Conservation (phyloP, 2,329 filamentous ascomycete species). For the Ascosphaera apis region DNA sequence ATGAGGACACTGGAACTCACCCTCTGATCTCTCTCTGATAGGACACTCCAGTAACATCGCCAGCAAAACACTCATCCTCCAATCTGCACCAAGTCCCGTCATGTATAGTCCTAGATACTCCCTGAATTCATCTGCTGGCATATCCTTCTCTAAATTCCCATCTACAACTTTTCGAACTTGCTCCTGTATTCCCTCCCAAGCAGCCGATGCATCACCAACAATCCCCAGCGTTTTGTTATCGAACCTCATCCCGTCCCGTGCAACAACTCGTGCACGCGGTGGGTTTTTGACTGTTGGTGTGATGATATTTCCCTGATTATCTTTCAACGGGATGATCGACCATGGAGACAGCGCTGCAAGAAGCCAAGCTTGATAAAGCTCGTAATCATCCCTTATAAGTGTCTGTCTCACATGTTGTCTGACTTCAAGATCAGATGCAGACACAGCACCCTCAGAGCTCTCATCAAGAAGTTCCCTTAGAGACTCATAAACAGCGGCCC, state of each 20-base stretch:
- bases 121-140: constrained; percentile 14
- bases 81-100: constrained; percentile 16
- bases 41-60: constrained; percentile 17
- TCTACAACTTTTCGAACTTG: constrained; percentile 29
- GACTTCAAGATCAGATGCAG: constrained; percentile 3
- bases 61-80: constrained; percentile 17
- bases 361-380: constrained; percentile 52
- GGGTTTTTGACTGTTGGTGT: constrained; percentile 21
- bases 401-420: constrained; percentile 15
- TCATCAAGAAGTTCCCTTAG: constrained; percentile 27
- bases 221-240: constrained; percentile 53
- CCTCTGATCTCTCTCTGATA: constrained; percentile 11
- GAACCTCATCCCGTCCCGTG: constrained; percentile 55
- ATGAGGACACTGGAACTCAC: constrained; percentile 9
- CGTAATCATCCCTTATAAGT: constrained; percentile 40
- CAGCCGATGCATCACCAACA: constrained; percentile 38
- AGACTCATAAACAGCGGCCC: constrained; percentile 40
- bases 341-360: constrained; percentile 56
- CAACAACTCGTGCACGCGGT: constrained; percentile 39
- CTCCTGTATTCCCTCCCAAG: constrained; percentile 39
- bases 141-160: constrained; percentile 9
- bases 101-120: constrained; percentile 15
- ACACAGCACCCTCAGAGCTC: constrained; percentile 13
- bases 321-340: constrained; percentile 27
- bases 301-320: too few species aligned